A percentile compares a stretch with the other conserved stretches of the same genome.
These are phyloP conservation scores for Stephania japonica DNA, from an alignment of 164 flowering plant species.

Conservation along the genomic window DNA sequence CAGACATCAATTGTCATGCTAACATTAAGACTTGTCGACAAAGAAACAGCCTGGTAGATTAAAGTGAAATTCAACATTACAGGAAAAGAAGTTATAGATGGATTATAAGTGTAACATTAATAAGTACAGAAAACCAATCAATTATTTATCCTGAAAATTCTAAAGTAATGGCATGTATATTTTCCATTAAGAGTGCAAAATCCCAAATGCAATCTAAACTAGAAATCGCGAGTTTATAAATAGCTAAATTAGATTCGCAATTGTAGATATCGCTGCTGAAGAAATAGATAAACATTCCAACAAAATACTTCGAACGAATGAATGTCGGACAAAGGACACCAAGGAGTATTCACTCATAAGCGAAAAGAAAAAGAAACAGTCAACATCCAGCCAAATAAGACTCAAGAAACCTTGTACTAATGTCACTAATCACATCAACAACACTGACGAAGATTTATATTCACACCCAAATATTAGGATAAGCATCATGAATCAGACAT, in stretches of 20 bases:
- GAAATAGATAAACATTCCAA: not conserved
- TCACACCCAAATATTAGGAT: not conserved
- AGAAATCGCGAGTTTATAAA: not conserved
- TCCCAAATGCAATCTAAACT: not conserved
- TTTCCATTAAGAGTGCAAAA: not conserved
- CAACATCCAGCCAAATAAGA: not conserved
- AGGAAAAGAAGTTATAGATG: not conserved
- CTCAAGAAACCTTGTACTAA: not conserved
- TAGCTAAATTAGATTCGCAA: not conserved
- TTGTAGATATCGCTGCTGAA: not conserved
- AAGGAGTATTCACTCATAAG: no score
- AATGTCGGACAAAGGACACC: not conserved
- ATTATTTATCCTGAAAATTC: not conserved
- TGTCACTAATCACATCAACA: not conserved
- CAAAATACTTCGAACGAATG: not conserved
- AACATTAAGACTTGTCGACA: not conserved
- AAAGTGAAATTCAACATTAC: not conserved
- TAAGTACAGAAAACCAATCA: not conserved
- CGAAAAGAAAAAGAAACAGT: not conserved
- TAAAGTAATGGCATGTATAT: not conserved
- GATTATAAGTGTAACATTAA: not conserved
- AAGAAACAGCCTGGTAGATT: not conserved
- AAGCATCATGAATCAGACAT: not conserved
- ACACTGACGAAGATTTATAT: not conserved
- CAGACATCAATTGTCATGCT: not conserved